Conservation (phyloP, 192 early-diverging fungal species). For the Phlyctochytrium arcticum region DNA sequence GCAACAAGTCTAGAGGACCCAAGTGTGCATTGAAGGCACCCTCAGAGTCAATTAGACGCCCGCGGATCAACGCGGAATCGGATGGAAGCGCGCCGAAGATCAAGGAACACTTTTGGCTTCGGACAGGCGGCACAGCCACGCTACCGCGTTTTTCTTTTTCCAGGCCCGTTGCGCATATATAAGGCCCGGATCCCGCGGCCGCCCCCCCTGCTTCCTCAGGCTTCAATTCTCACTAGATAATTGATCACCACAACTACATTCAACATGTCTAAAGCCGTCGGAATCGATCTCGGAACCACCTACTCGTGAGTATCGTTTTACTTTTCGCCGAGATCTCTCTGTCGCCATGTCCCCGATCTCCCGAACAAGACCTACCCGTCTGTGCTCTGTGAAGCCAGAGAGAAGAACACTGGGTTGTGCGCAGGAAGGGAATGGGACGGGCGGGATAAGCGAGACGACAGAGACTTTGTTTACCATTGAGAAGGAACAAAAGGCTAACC, state of each 20-base stretch:
- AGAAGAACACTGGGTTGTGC: background rate
- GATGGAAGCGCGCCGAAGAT: too few relatives aligned
- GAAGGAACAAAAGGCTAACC: too few relatives aligned
- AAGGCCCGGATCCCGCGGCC: background rate
- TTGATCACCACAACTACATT: background rate
- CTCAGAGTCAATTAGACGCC: too few relatives aligned
- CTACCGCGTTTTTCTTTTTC: background rate
- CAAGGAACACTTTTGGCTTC: too few relatives aligned
- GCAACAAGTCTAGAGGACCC: too few relatives aligned
- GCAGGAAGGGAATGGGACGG: background rate
- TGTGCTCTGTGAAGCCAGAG: background rate
- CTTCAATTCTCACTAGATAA: background rate
- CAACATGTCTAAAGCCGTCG: slow-evolving; percentile 63
- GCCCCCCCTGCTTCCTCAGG: background rate
- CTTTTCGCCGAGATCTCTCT: too few relatives aligned
- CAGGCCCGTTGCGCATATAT: background rate
- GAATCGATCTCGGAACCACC: slow-evolving; percentile 98
- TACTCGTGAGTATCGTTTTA: slow-evolving; percentile 61
- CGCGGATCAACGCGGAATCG: too few relatives aligned
- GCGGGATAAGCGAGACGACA: background rate
- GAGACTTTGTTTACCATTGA: background rate
- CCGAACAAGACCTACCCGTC: too few relatives aligned
- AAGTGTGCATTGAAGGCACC: too few relatives aligned
- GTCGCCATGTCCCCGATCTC: too few relatives aligned
- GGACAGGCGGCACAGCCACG: background rate